Evolutionary conservation across 2,329 filamentous ascomycete species (phyloP).

Genomic region (Didymella keratinophila): DNA sequence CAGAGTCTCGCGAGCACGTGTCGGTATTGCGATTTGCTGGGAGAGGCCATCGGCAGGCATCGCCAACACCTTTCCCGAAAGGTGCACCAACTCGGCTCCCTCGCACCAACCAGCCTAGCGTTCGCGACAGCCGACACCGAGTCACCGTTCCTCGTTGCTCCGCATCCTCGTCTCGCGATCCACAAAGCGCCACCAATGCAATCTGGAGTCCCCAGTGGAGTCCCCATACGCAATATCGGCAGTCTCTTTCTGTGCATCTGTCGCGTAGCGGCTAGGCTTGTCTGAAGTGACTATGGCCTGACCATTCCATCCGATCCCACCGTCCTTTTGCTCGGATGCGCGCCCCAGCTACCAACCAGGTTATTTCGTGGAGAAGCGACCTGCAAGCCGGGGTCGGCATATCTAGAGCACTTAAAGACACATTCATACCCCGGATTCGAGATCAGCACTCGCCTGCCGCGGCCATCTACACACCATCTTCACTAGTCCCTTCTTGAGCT

Average conservation of each 20-base stretch:
- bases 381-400: slow-evolving; percentile 20
- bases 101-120: slow-evolving; percentile 14
- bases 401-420: slow-evolving; percentile 29
- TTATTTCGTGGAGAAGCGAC: slow-evolving; percentile 32
- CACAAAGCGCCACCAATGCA: slow-evolving; percentile 21
- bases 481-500: slow-evolving; percentile 6
- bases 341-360: slow-evolving; percentile 22
- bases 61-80: slow-evolving; percentile 15
- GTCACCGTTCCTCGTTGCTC: slow-evolving; percentile 9
- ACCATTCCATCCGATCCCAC: slow-evolving; percentile 18
- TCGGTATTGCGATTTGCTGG: slow-evolving; percentile 21
- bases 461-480: slow-evolving; percentile 1
- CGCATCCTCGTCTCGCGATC: slow-evolving; percentile 22
- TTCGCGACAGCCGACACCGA: slow-evolving; percentile 23
- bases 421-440: slow-evolving; percentile 33
- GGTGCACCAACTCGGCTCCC: neutral
- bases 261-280: slow-evolving; percentile 17
- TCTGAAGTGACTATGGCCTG: slow-evolving; percentile 16
- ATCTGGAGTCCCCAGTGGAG: slow-evolving; percentile 32
- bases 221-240: slow-evolving; percentile 19
- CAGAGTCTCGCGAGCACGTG: slow-evolving; percentile 11
- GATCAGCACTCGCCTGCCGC: slow-evolving; percentile 24
- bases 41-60: slow-evolving; percentile 12
- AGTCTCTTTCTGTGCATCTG: slow-evolving; percentile 2
- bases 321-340: slow-evolving; percentile 25